A percentile compares a stretch with the other conserved stretches of the same genome.
Evolutionary conservation across 495 filamentous ascomycete species (phyloP).

Genomic region (Podospora anserina): DNA sequence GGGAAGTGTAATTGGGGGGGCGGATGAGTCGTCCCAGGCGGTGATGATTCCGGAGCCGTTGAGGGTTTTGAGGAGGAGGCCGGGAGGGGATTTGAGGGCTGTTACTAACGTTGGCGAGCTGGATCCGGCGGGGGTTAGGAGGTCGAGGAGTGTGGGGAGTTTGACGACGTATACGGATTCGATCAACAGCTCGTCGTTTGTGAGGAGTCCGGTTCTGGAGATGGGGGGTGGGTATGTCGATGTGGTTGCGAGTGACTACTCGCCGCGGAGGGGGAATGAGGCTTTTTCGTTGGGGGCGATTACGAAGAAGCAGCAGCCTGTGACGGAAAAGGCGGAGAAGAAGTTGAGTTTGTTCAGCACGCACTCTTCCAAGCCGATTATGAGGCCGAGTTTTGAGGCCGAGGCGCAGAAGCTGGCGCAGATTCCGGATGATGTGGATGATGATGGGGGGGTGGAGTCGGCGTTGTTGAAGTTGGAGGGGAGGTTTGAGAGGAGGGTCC

Average conservation of each 20-base stretch:
- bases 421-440: constrained; percentile 77
- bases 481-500: constrained; percentile 59
- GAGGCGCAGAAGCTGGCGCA: constrained; percentile 85
- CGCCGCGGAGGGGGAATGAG: constrained; percentile 35
- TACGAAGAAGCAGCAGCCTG: constrained; percentile 43
- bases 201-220: constrained; percentile 38
- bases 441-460: constrained; percentile 90
- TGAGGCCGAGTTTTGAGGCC: constrained; percentile 84
- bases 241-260: constrained; percentile 42
- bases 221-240: constrained; percentile 45
- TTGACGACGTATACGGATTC: constrained; percentile 68
- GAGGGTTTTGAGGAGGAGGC: constrained; percentile 74
- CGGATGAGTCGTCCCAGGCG: constrained; percentile 33
- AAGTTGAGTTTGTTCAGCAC: constrained; percentile 65
- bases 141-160: constrained; percentile 70
- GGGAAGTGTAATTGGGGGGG: constrained; percentile 22
- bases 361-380: constrained; percentile 69
- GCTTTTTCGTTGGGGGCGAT: constrained; percentile 58
- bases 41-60: constrained; percentile 46
- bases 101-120: constrained; percentile 71
- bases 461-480: constrained; percentile 91
- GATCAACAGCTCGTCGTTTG: constrained; percentile 60
- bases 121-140: constrained; percentile 48
- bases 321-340: constrained; percentile 20
- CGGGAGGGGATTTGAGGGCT: constrained; percentile 83